Conservation (phyloP, 2,329 filamentous ascomycete species). For the Pseudofabraea citricarpa region DNA sequence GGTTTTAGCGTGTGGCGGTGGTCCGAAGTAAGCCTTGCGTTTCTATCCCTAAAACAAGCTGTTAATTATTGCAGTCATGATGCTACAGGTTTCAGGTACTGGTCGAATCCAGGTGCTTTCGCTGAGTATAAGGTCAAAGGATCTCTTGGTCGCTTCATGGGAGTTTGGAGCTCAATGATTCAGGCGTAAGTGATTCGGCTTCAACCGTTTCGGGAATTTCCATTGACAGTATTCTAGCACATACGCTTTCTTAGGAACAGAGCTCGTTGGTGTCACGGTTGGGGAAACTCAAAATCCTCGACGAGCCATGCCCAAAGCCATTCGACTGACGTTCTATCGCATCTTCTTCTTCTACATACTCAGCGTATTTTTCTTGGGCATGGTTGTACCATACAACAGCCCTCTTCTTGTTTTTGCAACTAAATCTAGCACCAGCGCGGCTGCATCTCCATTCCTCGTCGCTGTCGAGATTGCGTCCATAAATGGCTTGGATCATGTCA, state of each 20-base stretch:
- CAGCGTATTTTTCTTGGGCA: slow-evolving; percentile 53
- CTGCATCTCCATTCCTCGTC: background rate
- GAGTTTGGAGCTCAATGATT: slow-evolving; percentile 48
- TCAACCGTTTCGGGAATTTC: background rate
- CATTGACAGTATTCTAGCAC: background rate
- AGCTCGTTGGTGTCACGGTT: slow-evolving; percentile 57
- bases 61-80: background rate
- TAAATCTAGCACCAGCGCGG: slow-evolving; percentile 7
- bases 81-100: slow-evolving; percentile 39
- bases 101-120: slow-evolving; percentile 35
- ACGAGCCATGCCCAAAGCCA: slow-evolving; percentile 61
- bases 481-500: background rate
- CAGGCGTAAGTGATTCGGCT: slow-evolving; percentile 34
- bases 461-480: background rate
- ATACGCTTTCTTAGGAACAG: slow-evolving; percentile 59
- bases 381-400: slow-evolving; percentile 62
- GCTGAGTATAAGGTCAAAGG: slow-evolving; percentile 32
- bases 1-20: background rate
- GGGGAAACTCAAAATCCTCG: slow-evolving; percentile 61
- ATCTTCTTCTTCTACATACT: slow-evolving; percentile 59
- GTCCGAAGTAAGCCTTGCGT: background rate
- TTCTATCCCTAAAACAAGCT: background rate
- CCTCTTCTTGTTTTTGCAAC: slow-evolving; percentile 45
- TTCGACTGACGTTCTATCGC: slow-evolving; percentile 55
- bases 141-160: slow-evolving; percentile 47